Evolutionary conservation across 306 rosid species (phyloP).

Genomic region (barrel medic (Medicago truncatula)): MtrunA17r5.0-ANR NC_053048.1:24362001-24362500

Average conservation of each 20-base stretch:
- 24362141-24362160: too few species aligned
- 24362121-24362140: too few species aligned
- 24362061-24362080: too few species aligned
- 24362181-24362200: slow-evolving; percentile 35
- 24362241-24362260: slow-evolving; percentile 55
- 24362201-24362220: slow-evolving; percentile 39
- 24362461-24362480: slow-evolving; percentile 20
- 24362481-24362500: slow-evolving; percentile 1
- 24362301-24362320: slow-evolving; percentile 74
- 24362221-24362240: slow-evolving; percentile 32
- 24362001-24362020: too few species aligned
- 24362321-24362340: slow-evolving; percentile 67
- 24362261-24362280: slow-evolving; percentile 74
- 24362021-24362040: too few species aligned
- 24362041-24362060: too few species aligned
- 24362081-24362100: too few species aligned
- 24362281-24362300: slow-evolving; percentile 68
- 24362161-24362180: slow-evolving; percentile 29
- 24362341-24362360: slow-evolving; percentile 70
- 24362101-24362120: too few species aligned
- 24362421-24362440: slow-evolving; percentile 83
- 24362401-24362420: slow-evolving; percentile 80
- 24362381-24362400: slow-evolving; percentile 85
- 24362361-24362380: slow-evolving; percentile 69
- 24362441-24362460: slow-evolving; percentile 21